These are phyloP conservation scores for Scutellaria minor DNA, from an alignment of 257 asterid genomes.

Conservation along the genomic window DNA sequence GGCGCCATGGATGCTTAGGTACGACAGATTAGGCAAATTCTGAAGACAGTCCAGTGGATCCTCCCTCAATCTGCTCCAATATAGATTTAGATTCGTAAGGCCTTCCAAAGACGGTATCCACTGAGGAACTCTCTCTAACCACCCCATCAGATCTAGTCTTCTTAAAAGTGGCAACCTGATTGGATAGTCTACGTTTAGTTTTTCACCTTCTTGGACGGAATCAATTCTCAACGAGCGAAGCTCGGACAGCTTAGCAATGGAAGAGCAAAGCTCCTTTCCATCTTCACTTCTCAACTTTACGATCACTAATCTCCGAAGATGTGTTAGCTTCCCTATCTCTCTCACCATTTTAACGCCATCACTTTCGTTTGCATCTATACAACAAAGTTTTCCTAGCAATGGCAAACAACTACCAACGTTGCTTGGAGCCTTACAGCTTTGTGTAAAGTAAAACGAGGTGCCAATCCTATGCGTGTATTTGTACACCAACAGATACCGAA, in stretches of 20 bases:
- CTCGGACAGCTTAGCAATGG: conserved; percentile 29
- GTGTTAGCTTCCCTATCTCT: conserved; percentile 40
- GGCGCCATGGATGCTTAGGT: not conserved
- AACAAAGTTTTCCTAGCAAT: not conserved
- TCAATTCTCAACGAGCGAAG: not conserved
- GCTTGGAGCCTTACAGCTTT: conserved; percentile 11
- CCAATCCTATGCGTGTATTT: not conserved
- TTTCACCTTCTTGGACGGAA: conserved; percentile 6
- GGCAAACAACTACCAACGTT: conserved; percentile 19
- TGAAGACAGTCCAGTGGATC: conserved; percentile 14
- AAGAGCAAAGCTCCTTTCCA: conserved; percentile 40
- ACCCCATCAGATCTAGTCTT: not conserved
- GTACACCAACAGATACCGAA: too few relatives aligned
- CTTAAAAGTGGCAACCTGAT: conserved; percentile 13
- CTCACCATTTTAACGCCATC: conserved; percentile 12
- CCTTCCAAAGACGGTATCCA: conserved; percentile 34
- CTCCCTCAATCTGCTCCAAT: conserved; percentile 4
- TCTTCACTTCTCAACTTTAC: conserved; percentile 41
- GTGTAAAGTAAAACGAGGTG: not conserved
- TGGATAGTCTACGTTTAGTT: conserved; percentile 24
- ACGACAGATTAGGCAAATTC: conserved; percentile 1
- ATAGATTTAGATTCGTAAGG: not conserved
- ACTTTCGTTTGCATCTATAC: conserved; percentile 27
- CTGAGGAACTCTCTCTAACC: conserved; percentile 31
- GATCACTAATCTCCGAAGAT: conserved; percentile 30